Conservation (phyloP, 2,329 filamentous ascomycete genomes). For the Amesomyces nigricolor region DNA sequence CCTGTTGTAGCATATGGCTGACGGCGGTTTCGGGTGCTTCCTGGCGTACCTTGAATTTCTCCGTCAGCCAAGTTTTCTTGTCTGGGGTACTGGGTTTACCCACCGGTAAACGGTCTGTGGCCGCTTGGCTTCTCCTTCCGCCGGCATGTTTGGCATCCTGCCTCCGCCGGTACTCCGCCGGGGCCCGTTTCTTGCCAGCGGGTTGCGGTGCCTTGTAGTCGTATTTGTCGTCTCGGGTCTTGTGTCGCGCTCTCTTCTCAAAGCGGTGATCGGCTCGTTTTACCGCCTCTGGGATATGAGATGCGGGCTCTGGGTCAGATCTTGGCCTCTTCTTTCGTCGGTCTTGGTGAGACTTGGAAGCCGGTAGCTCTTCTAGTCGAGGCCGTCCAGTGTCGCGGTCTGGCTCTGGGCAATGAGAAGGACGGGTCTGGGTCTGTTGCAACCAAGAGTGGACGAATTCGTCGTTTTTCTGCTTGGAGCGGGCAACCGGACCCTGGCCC, state of each 20-base stretch:
- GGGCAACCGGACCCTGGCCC: neutral
- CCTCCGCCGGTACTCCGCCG: neutral
- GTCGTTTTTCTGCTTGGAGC: constrained; percentile 7
- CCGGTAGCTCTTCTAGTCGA: neutral
- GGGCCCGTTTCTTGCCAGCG: neutral
- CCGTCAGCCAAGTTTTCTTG: neutral
- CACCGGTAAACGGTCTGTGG: neutral
- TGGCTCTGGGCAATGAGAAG: neutral
- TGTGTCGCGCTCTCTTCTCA: constrained; percentile 48
- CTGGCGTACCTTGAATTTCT: neutral
- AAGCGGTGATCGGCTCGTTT: constrained; percentile 30
- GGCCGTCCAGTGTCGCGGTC: neutral
- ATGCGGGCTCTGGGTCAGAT: constrained; percentile 9
- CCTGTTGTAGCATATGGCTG: neutral
- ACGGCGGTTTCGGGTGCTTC: neutral
- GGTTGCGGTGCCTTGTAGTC: constrained; percentile 20
- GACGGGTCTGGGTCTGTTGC: constrained; percentile 17
- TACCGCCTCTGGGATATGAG: constrained; percentile 21
- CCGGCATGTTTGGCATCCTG: neutral
- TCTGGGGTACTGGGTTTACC: neutral
- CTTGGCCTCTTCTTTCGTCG: constrained; percentile 17
- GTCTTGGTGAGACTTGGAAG: neutral
- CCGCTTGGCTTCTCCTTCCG: neutral
- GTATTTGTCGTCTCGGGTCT: constrained; percentile 52
- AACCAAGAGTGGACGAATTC: constrained; percentile 24